Evolutionary conservation across 345 rosid genomes (phyloP).

Genomic region (Aquilaria yunnanensis): DNA sequence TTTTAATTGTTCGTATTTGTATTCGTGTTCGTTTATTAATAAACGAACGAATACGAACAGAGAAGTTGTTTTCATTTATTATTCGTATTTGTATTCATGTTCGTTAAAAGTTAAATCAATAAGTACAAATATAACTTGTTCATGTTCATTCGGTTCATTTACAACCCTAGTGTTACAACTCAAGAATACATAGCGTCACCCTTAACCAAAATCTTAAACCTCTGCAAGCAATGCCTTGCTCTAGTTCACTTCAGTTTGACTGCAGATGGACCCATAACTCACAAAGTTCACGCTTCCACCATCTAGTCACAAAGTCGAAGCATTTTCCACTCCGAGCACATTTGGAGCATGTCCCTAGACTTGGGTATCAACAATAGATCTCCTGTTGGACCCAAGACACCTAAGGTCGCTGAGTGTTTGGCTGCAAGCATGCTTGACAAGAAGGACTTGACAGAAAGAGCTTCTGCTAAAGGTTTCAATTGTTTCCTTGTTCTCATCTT

Average conservation of each 20-base stretch:
- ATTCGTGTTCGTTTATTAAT: no score
- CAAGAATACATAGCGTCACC: no score
- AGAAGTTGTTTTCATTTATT: no score
- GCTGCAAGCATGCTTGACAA: conserved; percentile 80
- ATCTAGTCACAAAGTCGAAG: conserved; percentile 22
- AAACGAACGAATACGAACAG: no score
- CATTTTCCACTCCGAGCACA: conserved; percentile 11
- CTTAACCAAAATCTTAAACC: conserved; percentile 8
- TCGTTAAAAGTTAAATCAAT: no score
- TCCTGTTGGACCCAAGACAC: conserved; percentile 57
- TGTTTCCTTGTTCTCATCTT: conserved; percentile 37
- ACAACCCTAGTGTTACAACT: no score
- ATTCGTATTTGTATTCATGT: no score
- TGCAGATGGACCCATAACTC: conserved; percentile 18
- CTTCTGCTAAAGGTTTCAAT: conserved; percentile 16
- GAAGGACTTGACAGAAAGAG: conserved; percentile 57
- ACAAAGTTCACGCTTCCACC: conserved; percentile 4
- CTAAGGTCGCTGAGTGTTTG: conserved; percentile 54
- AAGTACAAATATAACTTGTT: no score
- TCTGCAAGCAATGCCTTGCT: conserved; percentile 11
- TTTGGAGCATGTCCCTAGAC: conserved; percentile 20
- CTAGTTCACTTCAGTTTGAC: conserved; percentile 14
- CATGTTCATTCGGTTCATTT: no score
- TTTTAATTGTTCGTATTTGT: no score
- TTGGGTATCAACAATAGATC: conserved; percentile 54